Conservation (phyloP, 176 grass and related monocot species). For the Sorghum bicolor region DNA sequence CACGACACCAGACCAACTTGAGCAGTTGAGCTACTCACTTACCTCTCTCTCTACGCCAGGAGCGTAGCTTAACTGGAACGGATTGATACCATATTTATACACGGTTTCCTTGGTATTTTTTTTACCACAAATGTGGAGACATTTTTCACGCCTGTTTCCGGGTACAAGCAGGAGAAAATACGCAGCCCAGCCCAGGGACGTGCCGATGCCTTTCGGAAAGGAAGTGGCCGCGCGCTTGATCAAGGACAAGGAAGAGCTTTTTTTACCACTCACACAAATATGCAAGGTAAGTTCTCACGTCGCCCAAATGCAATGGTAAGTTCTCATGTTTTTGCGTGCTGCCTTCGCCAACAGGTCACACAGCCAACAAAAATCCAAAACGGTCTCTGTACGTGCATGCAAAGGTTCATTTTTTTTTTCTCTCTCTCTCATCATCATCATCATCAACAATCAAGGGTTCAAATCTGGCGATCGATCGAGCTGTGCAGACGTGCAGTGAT, state of each 20-base stretch:
- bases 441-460: too few species aligned
- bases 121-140: constrained; percentile 12
- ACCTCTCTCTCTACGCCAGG: background rate
- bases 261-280: background rate
- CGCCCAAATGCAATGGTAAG: background rate
- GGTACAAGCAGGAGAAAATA: background rate
- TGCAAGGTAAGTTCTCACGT: background rate
- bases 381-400: background rate
- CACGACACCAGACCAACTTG: too few species aligned
- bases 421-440: too few species aligned
- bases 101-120: background rate
- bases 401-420: background rate
- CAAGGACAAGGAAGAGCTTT: background rate
- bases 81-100: background rate
- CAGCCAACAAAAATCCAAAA: background rate
- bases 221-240: background rate
- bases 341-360: background rate
- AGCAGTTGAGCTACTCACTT: too few species aligned
- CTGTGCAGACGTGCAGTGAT: too few species aligned
- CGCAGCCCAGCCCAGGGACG: too few species aligned
- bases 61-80: background rate
- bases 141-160: constrained; percentile 2
- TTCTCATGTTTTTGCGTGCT: background rate
- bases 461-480: too few species aligned
- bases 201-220: background rate